Evolutionary conservation across 2,329 filamentous ascomycete genomes (phyloP).

Genomic region (Hirsutella thompsonii): DNA sequence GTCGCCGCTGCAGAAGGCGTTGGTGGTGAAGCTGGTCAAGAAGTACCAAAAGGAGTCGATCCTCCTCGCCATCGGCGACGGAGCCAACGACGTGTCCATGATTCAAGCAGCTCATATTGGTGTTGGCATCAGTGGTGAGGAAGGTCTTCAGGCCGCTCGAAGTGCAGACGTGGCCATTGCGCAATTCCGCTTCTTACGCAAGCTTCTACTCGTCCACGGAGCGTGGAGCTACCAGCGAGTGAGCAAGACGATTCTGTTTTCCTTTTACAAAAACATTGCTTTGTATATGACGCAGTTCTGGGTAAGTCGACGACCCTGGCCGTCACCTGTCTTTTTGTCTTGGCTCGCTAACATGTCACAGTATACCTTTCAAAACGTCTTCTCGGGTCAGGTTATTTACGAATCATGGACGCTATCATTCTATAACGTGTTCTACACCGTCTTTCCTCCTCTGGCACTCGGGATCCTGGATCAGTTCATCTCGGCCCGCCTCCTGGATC

Average conservation of each 20-base stretch:
- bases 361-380: conserved; percentile 97
- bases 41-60: conserved; percentile 80
- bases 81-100: conserved; percentile 99
- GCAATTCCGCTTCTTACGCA: conserved; percentile 90
- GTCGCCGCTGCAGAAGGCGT: conserved; percentile 88
- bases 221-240: conserved; percentile 97
- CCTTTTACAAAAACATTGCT: conserved; percentile 98
- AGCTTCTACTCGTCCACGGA: conserved; percentile 87
- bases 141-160: conserved; percentile 91
- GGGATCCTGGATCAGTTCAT: conserved; percentile 98
- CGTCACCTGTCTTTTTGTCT: too few species aligned
- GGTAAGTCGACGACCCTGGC: conserved; percentile 41
- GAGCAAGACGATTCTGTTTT: conserved; percentile 94
- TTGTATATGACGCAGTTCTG: conserved; percentile 99
- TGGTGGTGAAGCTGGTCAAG: conserved; percentile 97
- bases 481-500: conserved; percentile 80
- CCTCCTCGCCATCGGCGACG: conserved; percentile 89
- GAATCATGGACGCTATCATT: conserved; percentile 99
- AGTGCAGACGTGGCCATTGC: conserved; percentile 93
- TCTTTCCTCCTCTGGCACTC: conserved; percentile 82
- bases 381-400: conserved; percentile 95
- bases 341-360: conserved; percentile 17
- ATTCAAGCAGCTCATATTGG: conserved; percentile 98
- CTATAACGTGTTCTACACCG: conserved; percentile 98
- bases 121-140: conserved; percentile 91